Evolutionary conservation across 495 filamentous ascomycete species (phyloP).

Genomic region (Trichodelitschia bisporula): DNA sequence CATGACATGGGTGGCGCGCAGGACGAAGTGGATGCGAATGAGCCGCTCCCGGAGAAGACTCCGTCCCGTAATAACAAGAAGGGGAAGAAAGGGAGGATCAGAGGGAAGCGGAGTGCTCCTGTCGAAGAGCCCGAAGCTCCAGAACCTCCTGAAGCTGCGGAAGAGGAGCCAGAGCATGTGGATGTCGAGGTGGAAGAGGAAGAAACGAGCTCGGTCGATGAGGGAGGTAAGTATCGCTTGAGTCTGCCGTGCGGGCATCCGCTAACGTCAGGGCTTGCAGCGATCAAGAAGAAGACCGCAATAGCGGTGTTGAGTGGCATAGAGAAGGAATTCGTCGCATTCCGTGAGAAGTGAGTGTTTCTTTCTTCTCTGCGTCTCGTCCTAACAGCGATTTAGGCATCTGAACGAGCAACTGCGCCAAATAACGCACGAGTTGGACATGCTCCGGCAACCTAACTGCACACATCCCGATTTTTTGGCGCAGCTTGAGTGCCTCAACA

Average conservation of each 20-base stretch:
- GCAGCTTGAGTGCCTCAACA: slow-evolving; percentile 62
- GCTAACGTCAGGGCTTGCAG: slow-evolving; percentile 19
- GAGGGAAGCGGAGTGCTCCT: no score
- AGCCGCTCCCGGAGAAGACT: slow-evolving; percentile 5
- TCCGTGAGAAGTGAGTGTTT: slow-evolving; percentile 54
- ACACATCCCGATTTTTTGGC: slow-evolving; percentile 76
- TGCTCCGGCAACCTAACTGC: slow-evolving; percentile 48
- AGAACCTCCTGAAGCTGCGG: no score
- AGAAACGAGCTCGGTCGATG: slow-evolving; percentile 7
- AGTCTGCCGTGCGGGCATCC: not conserved
- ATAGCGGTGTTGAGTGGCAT: slow-evolving; percentile 55
- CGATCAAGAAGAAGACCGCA: slow-evolving; percentile 52
- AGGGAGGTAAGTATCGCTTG: slow-evolving; percentile 7
- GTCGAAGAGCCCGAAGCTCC: no score
- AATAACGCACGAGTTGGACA: slow-evolving; percentile 58
- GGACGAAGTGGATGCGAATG: slow-evolving; percentile 8
- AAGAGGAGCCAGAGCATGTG: slow-evolving; percentile 5
- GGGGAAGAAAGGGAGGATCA: slow-evolving; percentile 11
- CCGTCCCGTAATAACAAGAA: slow-evolving; percentile 13
- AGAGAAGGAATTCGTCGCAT: slow-evolving; percentile 61
- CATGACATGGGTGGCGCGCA: slow-evolving; percentile 2
- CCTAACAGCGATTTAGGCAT: slow-evolving; percentile 26
- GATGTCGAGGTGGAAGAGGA: slow-evolving; percentile 12
- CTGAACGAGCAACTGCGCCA: slow-evolving; percentile 68
- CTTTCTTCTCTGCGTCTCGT: not conserved